Evolutionary conservation across 768 basidiomycete species (phyloP), one percentile per base, ranked within the genome.

Genomic region (Pisolithus marmoratus): DNA sequence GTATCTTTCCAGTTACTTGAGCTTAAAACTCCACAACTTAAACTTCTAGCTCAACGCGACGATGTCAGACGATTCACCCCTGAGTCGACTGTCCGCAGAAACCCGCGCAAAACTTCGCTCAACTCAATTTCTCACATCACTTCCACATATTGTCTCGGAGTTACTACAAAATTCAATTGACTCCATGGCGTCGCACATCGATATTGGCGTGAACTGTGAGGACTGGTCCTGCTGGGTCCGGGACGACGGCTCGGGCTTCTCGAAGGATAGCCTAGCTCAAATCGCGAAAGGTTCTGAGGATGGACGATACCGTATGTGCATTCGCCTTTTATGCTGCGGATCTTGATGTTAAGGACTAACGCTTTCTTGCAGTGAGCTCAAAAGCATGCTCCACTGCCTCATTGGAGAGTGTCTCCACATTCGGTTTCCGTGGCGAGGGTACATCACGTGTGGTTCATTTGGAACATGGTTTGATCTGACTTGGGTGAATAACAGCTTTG

Each of bases 351-450:
- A 51, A 38, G 19, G 24, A 29, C 26, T 27, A 12, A 15, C 14
- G 20, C 50, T 19, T 12, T 41, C 15, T 42, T 49, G 29, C 62
- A 92, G 90, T 76, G 53, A 85, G 87, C 5, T 91, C 89, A 4
- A 93, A 93, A 67, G 74, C 76, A 22, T 83, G 85, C 63, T 68
- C 70, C 1, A 65, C 72, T 37, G 72, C 74, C 46, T 74, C 78
- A 1, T 62, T 85, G 48, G 75, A 76, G 50, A 68, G 75, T 4
- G 59, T 78, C 38, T 75, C 78, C 14, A 86, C 87, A 3, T 94
- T 93, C 70, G 94, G 94, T 0, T 95, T 92, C 70, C 82, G 94
- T 58, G 94, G 94, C 36, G 94, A 97, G 87, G 93, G 94, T 90
- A 59, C 17, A 15, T 31, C 37, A 14, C 50, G 27, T 26, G 49